Conservation (phyloP, 2,329 filamentous ascomycete genomes). For the Scedosporium apiospermum region DNA sequence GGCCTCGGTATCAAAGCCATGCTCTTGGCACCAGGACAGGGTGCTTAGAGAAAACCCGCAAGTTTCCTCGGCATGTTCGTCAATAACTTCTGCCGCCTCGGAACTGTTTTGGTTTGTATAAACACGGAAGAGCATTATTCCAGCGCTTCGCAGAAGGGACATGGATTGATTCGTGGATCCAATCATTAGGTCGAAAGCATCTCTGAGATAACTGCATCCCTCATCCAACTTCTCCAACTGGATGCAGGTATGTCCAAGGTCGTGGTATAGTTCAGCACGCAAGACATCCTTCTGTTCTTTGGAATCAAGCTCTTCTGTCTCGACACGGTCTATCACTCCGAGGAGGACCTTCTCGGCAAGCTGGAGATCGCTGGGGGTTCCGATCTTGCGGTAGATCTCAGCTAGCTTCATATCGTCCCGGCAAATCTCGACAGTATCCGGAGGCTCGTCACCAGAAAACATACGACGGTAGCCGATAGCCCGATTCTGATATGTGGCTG, state of each 20-base stretch:
- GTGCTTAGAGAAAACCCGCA: constrained; percentile 10
- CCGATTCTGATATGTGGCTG: background rate
- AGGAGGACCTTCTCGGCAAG: background rate
- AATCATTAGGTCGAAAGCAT: constrained; percentile 16
- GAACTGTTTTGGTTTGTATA: constrained; percentile 5
- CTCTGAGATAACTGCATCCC: constrained; percentile 12
- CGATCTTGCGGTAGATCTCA: constrained; percentile 1
- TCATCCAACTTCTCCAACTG: constrained; percentile 11
- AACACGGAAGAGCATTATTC: constrained; percentile 13
- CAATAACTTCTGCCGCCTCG: constrained; percentile 4
- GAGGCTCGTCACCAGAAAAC: background rate
- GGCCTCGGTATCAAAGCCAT: constrained; percentile 16
- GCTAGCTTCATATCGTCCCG: constrained; percentile 4
- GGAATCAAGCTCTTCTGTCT: background rate
- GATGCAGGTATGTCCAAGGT: constrained; percentile 17
- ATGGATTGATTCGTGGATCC: constrained; percentile 9
- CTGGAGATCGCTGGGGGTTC: background rate
- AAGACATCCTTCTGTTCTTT: background rate
- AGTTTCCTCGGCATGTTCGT: background rate
- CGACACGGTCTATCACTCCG: background rate
- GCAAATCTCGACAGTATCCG: background rate
- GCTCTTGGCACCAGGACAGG: constrained; percentile 18
- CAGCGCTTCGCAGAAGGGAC: constrained; percentile 14
- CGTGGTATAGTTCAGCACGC: constrained; percentile 14
- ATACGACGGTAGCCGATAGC: background rate